These are phyloP conservation scores for Senecio squalidus DNA, from an alignment of 140 eudicot genomes.

Conservation along the genomic window DNA sequence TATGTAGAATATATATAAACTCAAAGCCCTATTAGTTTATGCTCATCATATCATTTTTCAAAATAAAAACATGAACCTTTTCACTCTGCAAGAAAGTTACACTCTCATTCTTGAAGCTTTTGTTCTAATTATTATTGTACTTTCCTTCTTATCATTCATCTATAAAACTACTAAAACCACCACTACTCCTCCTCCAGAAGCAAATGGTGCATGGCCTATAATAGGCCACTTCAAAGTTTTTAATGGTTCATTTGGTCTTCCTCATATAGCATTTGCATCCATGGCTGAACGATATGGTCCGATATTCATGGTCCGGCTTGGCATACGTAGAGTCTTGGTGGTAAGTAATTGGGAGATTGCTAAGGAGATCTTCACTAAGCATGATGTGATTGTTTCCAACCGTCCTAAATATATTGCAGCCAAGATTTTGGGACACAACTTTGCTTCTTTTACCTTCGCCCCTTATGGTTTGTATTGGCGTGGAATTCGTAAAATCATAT, in stretches of 20 bases:
- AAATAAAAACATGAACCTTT: slow-evolving; percentile 8
- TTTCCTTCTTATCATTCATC: slow-evolving; percentile 12
- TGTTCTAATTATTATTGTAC: not conserved
- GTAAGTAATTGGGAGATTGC: slow-evolving; percentile 34
- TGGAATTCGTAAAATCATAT: slow-evolving; percentile 25
- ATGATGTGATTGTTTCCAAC: slow-evolving; percentile 28
- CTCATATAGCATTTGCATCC: slow-evolving; percentile 18
- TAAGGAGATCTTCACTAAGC: slow-evolving; percentile 40
- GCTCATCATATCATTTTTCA: not conserved
- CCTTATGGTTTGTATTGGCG: slow-evolving; percentile 26
- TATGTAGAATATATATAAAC: too few species aligned
- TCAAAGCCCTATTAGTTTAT: too few species aligned
- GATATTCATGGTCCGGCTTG: slow-evolving; percentile 23
- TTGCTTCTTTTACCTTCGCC: slow-evolving; percentile 25
- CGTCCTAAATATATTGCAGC: slow-evolving; percentile 32
- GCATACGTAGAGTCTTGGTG: slow-evolving; percentile 24
- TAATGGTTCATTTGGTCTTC: slow-evolving; percentile 9
- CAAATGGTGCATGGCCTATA: slow-evolving; percentile 38
- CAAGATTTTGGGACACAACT: slow-evolving; percentile 21
- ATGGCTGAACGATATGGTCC: slow-evolving; percentile 42
- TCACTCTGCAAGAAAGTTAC: not conserved
- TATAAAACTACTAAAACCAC: not conserved
- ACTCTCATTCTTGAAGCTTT: slow-evolving; percentile 10
- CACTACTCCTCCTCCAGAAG: slow-evolving; percentile 22
- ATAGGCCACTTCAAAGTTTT: slow-evolving; percentile 38